Conservation (phyloP, 345 rosid species). For the Eucalyptus caleyi region DNA sequence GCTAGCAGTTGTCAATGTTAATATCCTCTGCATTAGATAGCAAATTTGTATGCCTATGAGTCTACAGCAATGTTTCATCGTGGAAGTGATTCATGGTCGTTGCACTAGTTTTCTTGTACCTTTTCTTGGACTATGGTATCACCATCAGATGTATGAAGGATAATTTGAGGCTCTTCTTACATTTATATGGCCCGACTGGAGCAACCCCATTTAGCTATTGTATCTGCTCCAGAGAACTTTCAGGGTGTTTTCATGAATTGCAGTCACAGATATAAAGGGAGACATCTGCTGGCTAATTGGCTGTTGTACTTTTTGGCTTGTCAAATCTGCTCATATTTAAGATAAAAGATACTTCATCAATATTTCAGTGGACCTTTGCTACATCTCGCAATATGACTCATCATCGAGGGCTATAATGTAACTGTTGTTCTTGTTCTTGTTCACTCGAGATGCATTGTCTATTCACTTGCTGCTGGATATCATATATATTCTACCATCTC, state of each 20-base stretch:
- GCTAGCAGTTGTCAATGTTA: not conserved
- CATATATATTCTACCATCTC: accelerated
- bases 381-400: not conserved
- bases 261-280: not conserved
- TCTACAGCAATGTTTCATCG: not conserved
- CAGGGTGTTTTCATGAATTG: not conserved
- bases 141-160: not conserved
- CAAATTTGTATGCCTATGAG: not conserved
- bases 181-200: accelerated
- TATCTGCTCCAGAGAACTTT: not conserved
- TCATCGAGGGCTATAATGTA: not conserved
- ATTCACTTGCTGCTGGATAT: not conserved
- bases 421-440: not conserved
- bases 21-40: not conserved
- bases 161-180: not conserved
- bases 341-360: not conserved
- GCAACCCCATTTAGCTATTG: not conserved
- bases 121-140: not conserved
- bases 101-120: not conserved
- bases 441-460: not conserved
- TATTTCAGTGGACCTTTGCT: not conserved
- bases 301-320: not conserved
- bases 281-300: not conserved
- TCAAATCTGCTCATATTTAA: not conserved
- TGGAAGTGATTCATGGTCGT: not conserved